These are phyloP conservation scores for Pythium monospermum DNA, from an alignment of 352 stramenopile species.

Conservation along the genomic window DNA sequence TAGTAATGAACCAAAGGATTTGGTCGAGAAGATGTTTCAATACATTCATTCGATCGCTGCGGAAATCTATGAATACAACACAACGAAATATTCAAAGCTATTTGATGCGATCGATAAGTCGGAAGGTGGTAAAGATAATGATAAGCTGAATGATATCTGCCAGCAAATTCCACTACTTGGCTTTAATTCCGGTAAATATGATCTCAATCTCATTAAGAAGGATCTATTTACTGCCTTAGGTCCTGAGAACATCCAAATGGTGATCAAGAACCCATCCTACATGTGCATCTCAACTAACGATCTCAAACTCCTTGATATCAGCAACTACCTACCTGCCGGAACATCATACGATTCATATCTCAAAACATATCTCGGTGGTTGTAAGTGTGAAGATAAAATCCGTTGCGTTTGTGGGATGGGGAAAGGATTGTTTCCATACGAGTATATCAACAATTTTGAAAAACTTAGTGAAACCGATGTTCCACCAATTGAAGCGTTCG, in stretches of 20 bases:
- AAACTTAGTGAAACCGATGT: constrained; percentile 20
- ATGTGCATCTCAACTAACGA: constrained; percentile 26
- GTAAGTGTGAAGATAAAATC: constrained; percentile 32
- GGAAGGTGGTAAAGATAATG: background rate
- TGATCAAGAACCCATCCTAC: constrained; percentile 26
- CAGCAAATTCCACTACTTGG: constrained; percentile 14
- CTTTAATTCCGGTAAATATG: constrained; percentile 24
- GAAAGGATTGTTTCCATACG: constrained; percentile 29
- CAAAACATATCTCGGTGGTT: constrained; percentile 24
- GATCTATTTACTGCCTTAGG: constrained; percentile 19
- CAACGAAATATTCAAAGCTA: constrained; percentile 3
- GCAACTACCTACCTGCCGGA: constrained; percentile 28
- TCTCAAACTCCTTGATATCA: constrained; percentile 31
- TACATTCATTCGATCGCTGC: background rate
- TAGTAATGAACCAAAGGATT: background rate
- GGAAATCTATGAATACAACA: constrained; percentile 6
- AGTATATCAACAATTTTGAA: constrained; percentile 30
- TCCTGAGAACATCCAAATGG: constrained; percentile 10
- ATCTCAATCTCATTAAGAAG: constrained; percentile 31
- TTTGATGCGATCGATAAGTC: background rate
- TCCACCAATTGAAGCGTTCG: constrained; percentile 22
- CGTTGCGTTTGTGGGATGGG: constrained; percentile 18
- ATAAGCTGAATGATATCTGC: constrained; percentile 2
- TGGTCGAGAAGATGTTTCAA: constrained; percentile 10
- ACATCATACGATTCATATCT: constrained; percentile 26